A percentile compares a stretch with the other conserved stretches of the same genome.
Evolutionary conservation across 2,329 filamentous ascomycete genomes (phyloP).

Genomic region (Sporothrix humicola): DNA sequence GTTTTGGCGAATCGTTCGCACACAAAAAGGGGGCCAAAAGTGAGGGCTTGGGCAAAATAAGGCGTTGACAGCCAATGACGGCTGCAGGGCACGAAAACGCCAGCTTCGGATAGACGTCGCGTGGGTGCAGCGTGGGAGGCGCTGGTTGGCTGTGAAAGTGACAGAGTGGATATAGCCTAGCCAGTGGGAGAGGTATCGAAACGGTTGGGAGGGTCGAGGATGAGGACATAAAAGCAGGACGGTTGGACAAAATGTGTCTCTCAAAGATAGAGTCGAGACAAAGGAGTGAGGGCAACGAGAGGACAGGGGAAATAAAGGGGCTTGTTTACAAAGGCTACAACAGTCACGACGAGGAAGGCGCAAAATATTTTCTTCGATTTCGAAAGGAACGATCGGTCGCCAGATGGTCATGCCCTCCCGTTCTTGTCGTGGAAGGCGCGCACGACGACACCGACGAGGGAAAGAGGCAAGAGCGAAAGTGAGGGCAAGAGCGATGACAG

Average conservation of each 20-base stretch:
- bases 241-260: slow-evolving; percentile 7
- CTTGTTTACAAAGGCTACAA: not conserved
- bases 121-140: slow-evolving; percentile 27
- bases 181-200: not conserved
- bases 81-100: slow-evolving; percentile 24
- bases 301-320: not conserved
- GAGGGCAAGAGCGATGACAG: slow-evolving; percentile 1
- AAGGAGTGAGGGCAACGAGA: not conserved
- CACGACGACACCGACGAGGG: slow-evolving; percentile 12
- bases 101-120: slow-evolving; percentile 5
- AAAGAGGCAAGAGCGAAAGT: slow-evolving; percentile 22
- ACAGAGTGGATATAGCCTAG: slow-evolving; percentile 21
- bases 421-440: not conserved
- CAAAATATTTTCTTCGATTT: not conserved
- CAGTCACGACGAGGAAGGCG: not conserved
- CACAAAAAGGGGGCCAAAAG: slow-evolving; percentile 1
- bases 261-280: not conserved
- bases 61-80: slow-evolving; percentile 24
- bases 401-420: not conserved
- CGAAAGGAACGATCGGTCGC: slow-evolving; percentile 23
- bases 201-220: not conserved
- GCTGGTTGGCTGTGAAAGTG: slow-evolving; percentile 32
- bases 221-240: slow-evolving; percentile 17
- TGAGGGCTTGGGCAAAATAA: slow-evolving; percentile 3
- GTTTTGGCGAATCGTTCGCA: slow-evolving; percentile 22